Base-by-base conservation (phyloP, 2,329 filamentous ascomycete genomes). In the Nothomitra cinnamomea region DNA sequence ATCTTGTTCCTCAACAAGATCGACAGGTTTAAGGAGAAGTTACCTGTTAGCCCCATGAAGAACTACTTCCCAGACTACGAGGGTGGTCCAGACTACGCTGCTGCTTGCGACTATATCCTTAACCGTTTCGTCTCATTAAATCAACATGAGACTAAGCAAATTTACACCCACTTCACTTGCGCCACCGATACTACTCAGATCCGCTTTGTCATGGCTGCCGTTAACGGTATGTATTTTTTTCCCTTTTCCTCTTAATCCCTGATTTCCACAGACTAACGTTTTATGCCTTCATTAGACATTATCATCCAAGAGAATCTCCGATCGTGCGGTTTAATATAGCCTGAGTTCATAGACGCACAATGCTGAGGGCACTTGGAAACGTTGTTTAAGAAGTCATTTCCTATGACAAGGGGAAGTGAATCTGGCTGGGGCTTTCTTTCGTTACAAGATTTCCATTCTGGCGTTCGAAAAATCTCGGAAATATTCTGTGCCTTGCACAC, bases 271-370 rank as follows among this genome's bases (percentile, higher is more conserved):
- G 25, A 32, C 45, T 40, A 24, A 47, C 50, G 32, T 38, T n/a
- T 25, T 7, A 17, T 13, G 19, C 45, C 22, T n/a, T 2, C 10
- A 51, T 1, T 60, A 95, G 92, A 98, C 73, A 98, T 98, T 69
- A 98, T 98, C 73, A 98, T 98, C 69, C 92, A 98, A 75, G 92
- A 96, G 73, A 98, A 98, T 73, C 81, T 98, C 60, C 85, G 92
- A 69, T 79, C 94, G 69, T 95, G 89, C 71, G 90, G 90, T 78
- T 76, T 96, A 69, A 95, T 96, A 78, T 95, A 84, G 35, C 17
- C 36, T 6, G 17, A 25, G 6, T 13, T 13, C 36, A 15, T 43
- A 22, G 50, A 42, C 49, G 32, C 17, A n/a, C 17, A 40, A 22
- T 22, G 19, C 8, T 17, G 32, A 52, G 41, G n/a, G 36, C 15